Conservation (phyloP, 2,329 filamentous ascomycete species). For the Alternaria sp. region DNA sequence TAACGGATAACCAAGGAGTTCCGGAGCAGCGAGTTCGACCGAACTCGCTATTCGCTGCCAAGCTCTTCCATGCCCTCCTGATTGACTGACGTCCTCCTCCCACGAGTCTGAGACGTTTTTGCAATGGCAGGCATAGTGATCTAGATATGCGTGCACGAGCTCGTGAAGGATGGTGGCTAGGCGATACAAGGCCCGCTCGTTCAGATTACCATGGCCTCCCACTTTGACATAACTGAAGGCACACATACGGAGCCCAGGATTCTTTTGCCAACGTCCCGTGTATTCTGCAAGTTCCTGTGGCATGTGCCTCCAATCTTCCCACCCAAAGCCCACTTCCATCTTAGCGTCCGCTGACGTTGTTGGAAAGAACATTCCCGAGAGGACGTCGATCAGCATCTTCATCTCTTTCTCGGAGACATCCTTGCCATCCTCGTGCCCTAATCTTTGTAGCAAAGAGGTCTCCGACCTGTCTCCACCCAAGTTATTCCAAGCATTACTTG, state of each 20-base stretch:
- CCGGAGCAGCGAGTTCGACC: background rate
- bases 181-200: background rate
- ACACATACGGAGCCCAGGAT: background rate
- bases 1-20: background rate
- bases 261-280: background rate
- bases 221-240: background rate
- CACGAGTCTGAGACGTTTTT: rapidly evolving
- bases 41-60: background rate
- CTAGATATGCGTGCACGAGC: background rate
- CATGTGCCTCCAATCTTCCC: background rate
- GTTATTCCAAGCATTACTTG: rapidly evolving
- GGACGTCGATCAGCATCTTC: background rate
- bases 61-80: background rate
- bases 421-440: rapidly evolving
- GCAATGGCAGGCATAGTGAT: background rate
- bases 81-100: background rate
- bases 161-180: background rate
- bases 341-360: background rate
- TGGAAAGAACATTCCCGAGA: background rate
- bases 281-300: background rate
- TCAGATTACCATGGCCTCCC: background rate
- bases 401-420: background rate
- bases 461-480: background rate
- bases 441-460: background rate
- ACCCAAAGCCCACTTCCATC: background rate